A percentile compares a stretch with the other conserved stretches of the same genome.
Evolutionary conservation across 805 yeast species (phyloP).

Genomic region (Saccharomycopsis synnaedendra): DNA sequence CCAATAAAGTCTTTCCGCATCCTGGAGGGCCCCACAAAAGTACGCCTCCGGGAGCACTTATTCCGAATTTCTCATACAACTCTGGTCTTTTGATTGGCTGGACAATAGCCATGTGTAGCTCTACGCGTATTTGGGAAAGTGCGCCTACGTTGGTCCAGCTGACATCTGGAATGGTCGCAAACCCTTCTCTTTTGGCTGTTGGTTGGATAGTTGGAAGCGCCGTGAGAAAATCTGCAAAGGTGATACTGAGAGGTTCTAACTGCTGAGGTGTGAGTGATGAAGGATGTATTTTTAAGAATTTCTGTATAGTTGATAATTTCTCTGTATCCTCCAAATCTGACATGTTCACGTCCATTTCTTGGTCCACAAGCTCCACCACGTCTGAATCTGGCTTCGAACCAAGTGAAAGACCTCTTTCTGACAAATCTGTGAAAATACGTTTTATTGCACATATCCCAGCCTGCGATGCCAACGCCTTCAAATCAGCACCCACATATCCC

Average conservation of each 20-base stretch:
- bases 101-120: slow-evolving; percentile 92
- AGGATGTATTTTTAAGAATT: slow-evolving; percentile 65
- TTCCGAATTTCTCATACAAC: slow-evolving; percentile 79
- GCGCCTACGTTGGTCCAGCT: slow-evolving; percentile 97
- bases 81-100: slow-evolving; percentile 94
- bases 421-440: slow-evolving; percentile 62
- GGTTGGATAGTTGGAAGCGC: slow-evolving; percentile 95
- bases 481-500: slow-evolving; percentile 96
- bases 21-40: slow-evolving; percentile 99
- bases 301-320: slow-evolving; percentile 55
- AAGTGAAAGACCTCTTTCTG: slow-evolving; percentile 16
- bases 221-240: slow-evolving; percentile 63
- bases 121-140: slow-evolving; percentile 64
- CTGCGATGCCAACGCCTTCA: slow-evolving; percentile 86
- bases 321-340: slow-evolving; percentile 18
- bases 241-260: slow-evolving; percentile 63
- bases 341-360: not conserved
- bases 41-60: slow-evolving; percentile 94
- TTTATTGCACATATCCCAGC: slow-evolving; percentile 93
- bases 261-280: slow-evolving; percentile 68
- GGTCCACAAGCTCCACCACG: not conserved
- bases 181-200: slow-evolving; percentile 95
- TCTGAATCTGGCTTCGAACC: slow-evolving; percentile 14
- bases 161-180: slow-evolving; percentile 96
- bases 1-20: slow-evolving; percentile 92